Percentiles rank a stretch among this genome's conserved stretches.
phyloP scores from a whole-genome alignment of 441 rosid genomes.

The Hura crepitans region DNA sequence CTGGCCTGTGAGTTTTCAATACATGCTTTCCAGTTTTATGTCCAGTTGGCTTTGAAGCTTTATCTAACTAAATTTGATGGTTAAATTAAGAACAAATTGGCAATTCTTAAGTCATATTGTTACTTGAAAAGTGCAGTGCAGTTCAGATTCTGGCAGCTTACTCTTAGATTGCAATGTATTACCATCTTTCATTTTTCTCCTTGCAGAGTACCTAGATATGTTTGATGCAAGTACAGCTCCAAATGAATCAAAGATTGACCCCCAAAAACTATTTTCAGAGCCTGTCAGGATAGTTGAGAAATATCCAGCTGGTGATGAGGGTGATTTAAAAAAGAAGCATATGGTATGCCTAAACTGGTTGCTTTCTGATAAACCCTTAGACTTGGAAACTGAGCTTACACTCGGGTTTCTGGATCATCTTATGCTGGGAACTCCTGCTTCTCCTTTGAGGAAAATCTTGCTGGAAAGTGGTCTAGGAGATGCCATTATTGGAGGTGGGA shows the following conservation, averaged over 20 bases:
- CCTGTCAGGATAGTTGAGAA: constrained; percentile 75
- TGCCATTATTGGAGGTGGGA: constrained; percentile 83
- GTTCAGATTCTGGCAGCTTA: constrained; percentile 1
- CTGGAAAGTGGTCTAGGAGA: constrained; percentile 92
- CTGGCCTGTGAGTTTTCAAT: not conserved
- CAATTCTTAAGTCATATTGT: not conserved
- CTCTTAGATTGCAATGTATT: constrained; percentile 12
- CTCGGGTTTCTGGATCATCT: constrained; percentile 89
- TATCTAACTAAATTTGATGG: not conserved
- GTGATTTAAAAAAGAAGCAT: constrained; percentile 68
- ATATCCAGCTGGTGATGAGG: constrained; percentile 79
- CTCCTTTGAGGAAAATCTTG: constrained; percentile 84
- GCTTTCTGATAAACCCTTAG: constrained; percentile 74
- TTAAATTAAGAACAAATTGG: not conserved
- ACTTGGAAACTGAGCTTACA: constrained; percentile 79
- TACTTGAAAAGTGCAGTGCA: not conserved
- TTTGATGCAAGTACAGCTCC: constrained; percentile 70
- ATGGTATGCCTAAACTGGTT: constrained; percentile 96
- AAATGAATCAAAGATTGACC: constrained; percentile 52
- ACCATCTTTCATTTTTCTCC: constrained; percentile 9
- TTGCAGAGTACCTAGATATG: constrained; percentile 72
- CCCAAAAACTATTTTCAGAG: constrained; percentile 62
- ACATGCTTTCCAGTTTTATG: constrained; percentile 2
- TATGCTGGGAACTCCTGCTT: constrained; percentile 92
- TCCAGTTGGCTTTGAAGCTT: not conserved